phyloP scores from a whole-genome alignment of 2,329 filamentous ascomycete genomes.

The Berkeleyomyces basicola region DNA sequence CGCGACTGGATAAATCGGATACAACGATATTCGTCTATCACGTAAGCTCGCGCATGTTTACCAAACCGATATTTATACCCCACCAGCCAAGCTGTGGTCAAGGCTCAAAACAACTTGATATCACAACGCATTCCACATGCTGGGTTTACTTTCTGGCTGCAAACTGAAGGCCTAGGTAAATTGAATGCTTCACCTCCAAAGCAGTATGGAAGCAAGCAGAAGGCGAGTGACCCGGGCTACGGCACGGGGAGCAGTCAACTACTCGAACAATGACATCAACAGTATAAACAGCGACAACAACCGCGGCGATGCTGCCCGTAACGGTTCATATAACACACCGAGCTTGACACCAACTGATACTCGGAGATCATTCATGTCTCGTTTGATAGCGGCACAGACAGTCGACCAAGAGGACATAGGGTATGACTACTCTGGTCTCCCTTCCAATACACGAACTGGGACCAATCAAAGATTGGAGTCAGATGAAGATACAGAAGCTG shows the following conservation, averaged over 20 bases:
- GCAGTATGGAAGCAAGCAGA: background rate
- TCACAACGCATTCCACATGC: background rate
- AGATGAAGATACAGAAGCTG: slow-evolving; percentile 2
- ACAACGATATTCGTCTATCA: no score
- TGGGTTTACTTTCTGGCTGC: background rate
- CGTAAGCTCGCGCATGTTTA: no score
- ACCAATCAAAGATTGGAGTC: background rate
- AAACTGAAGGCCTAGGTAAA: background rate
- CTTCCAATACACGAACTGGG: background rate
- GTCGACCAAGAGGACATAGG: background rate
- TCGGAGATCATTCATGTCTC: slow-evolving; percentile 1
- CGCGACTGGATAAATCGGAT: no score
- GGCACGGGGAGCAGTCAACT: background rate
- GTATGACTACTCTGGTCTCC: background rate
- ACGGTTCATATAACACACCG: background rate
- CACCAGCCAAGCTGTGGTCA: no score
- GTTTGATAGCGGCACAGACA: slow-evolving; percentile 1
- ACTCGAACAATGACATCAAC: background rate
- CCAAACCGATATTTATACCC: no score
- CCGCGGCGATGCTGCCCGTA: background rate
- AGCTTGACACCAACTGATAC: background rate
- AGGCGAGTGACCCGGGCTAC: slow-evolving; percentile 7
- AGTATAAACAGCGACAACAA: background rate
- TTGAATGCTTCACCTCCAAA: background rate
- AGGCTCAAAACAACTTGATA: background rate